phyloP scores from a whole-genome alignment of 2,329 filamentous ascomycete species.

The Colletotrichum sp. region DNA sequence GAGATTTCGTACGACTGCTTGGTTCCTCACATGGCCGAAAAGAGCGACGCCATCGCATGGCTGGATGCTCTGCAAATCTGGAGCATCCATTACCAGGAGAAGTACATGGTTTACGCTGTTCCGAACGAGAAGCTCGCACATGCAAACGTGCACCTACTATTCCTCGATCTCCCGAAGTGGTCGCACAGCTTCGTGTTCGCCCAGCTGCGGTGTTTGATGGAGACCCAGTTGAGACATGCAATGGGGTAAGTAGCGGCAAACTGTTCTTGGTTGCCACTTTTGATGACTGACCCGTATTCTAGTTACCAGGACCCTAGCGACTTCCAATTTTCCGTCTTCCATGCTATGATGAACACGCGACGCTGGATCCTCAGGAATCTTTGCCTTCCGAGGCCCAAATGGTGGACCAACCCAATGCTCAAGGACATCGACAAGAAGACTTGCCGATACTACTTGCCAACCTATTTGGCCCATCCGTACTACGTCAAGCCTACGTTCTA shows the following conservation, averaged over 20 bases:
- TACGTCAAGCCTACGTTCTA: constrained; percentile 54
- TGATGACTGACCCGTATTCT: not conserved
- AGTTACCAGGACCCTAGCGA: constrained; percentile 3
- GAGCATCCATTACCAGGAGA: constrained; percentile 53
- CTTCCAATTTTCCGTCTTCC: not conserved
- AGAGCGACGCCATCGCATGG: constrained; percentile 56
- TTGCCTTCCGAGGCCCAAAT: constrained; percentile 47
- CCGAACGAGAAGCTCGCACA: constrained; percentile 7
- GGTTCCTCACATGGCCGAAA: constrained; percentile 38
- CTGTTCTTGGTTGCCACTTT: not conserved
- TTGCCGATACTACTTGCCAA: constrained; percentile 40
- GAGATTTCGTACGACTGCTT: constrained; percentile 51
- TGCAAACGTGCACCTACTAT: not conserved
- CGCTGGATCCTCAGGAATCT: constrained; percentile 52
- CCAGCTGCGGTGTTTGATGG: constrained; percentile 3
- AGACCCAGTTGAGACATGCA: not conserved
- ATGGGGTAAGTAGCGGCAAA: not conserved
- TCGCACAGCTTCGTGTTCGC: not conserved
- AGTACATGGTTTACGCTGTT: constrained; percentile 45
- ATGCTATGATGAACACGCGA: constrained; percentile 40
- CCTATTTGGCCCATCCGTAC: constrained; percentile 54
- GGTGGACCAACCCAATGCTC: constrained; percentile 29
- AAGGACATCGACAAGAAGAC: constrained; percentile 37
- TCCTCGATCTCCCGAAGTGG: not conserved
- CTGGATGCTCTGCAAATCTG: constrained; percentile 53